phyloP scores from a whole-genome alignment of 2,329 filamentous ascomycete species.

The Penicillium concentricum region DNA sequence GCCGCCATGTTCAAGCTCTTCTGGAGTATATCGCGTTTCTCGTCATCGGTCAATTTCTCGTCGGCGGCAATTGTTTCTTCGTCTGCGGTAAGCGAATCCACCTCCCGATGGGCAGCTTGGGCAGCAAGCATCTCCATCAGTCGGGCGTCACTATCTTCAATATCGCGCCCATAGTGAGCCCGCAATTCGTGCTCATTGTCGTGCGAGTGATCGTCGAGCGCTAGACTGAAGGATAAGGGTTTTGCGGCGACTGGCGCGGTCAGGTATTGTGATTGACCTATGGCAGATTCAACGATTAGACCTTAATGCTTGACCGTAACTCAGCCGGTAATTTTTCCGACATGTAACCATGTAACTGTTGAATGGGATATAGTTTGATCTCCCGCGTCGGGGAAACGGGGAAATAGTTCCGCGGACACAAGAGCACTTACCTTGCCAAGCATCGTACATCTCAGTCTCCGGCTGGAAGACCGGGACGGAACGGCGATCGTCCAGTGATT shows the following conservation, averaged over 20 bases:
- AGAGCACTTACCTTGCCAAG: conserved; percentile 78
- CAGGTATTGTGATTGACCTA: conserved; percentile 93
- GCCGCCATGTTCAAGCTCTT: conserved; percentile 91
- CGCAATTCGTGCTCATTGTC: conserved; percentile 56
- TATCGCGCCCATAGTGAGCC: conserved; percentile 33
- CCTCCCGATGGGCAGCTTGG: conserved; percentile 81
- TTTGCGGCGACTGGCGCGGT: conserved; percentile 82
- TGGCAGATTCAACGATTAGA: conserved; percentile 7
- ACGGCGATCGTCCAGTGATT: conserved; percentile 83
- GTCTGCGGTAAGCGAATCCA: conserved; percentile 66
- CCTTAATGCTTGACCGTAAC: neutral
- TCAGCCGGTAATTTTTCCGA: neutral
- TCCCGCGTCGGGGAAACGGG: neutral
- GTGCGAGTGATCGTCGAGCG: conserved; percentile 74
- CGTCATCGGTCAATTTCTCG: conserved; percentile 68
- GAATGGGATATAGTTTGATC: neutral
- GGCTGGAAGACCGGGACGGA: conserved; percentile 65
- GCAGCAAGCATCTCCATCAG: conserved; percentile 95
- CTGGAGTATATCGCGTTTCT: conserved; percentile 81
- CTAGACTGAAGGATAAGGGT: conserved; percentile 80
- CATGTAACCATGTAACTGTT: neutral
- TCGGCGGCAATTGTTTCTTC: conserved; percentile 77
- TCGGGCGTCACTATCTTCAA: conserved; percentile 78
- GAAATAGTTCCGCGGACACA: neutral
- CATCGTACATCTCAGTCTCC: conserved; percentile 98